Percentiles rank a stretch among this genome's conserved stretches.
phyloP scores from a whole-genome alignment of 2,329 filamentous ascomycete genomes.

The Pseudodiploospora longispora region DNA sequence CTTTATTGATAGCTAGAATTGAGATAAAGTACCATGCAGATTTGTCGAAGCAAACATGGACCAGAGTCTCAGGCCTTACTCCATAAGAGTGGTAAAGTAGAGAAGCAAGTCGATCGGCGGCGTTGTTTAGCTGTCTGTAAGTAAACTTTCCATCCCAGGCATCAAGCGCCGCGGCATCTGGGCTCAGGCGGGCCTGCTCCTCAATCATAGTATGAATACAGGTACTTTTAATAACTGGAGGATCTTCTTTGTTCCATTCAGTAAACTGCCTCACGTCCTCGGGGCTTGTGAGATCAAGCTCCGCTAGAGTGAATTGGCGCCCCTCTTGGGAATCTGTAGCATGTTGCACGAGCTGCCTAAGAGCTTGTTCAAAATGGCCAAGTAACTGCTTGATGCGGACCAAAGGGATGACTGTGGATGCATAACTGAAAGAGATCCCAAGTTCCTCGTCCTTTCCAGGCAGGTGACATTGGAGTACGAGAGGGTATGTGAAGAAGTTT shows the following conservation, averaged over 20 bases:
- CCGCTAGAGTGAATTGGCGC: too few relatives aligned
- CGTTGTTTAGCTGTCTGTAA: slow-evolving; percentile 26
- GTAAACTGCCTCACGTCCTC: too few relatives aligned
- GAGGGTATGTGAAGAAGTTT: too few relatives aligned
- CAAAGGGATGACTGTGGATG: too few relatives aligned
- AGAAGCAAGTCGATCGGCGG: slow-evolving; percentile 6
- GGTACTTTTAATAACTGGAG: slow-evolving; percentile 4
- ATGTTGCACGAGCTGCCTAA: too few relatives aligned
- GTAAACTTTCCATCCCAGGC: slow-evolving; percentile 39
- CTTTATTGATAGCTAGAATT: slow-evolving; percentile 5
- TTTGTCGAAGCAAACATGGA: slow-evolving; percentile 30
- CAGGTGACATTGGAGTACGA: too few relatives aligned
- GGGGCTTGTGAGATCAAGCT: too few relatives aligned
- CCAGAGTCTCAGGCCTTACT: slow-evolving; percentile 7
- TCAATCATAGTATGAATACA: slow-evolving; percentile 36
- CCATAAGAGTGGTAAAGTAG: slow-evolving; percentile 1
- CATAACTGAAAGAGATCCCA: too few relatives aligned
- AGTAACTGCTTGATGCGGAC: too few relatives aligned
- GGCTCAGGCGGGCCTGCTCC: slow-evolving; percentile 22
- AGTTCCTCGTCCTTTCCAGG: too few relatives aligned
- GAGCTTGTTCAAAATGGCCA: too few relatives aligned
- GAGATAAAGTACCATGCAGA: slow-evolving; percentile 18
- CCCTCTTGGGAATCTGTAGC: too few relatives aligned
- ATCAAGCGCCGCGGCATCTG: slow-evolving; percentile 28
- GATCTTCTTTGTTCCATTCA: slow-evolving; percentile 18